phyloP scores from a whole-genome alignment of 257 asterid genomes.

The Solanum phureja region DNA sequence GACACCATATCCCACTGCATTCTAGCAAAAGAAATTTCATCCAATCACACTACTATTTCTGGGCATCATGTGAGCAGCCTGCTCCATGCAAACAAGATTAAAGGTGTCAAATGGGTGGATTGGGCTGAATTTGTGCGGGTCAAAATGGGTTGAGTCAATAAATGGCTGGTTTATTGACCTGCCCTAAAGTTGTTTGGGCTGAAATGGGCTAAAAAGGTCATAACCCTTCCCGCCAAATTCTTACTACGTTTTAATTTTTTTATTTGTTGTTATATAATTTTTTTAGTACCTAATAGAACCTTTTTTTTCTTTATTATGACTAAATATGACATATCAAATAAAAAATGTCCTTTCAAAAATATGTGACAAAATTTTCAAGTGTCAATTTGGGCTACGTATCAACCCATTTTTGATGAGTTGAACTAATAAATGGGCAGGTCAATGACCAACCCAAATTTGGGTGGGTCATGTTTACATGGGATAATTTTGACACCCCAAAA shows the following conservation, averaged over 20 bases:
- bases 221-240: background rate
- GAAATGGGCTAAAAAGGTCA: background rate
- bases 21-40: background rate
- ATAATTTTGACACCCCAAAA: background rate
- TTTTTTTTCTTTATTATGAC: background rate
- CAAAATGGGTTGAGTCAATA: background rate
- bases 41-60: background rate
- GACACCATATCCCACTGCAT: background rate
- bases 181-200: background rate
- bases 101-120: background rate
- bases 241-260: background rate
- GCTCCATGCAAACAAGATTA: background rate
- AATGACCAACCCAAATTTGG: background rate
- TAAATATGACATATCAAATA: background rate
- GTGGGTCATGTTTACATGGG: background rate
- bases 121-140: background rate
- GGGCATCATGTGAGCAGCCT: background rate
- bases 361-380: background rate
- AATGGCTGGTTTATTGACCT: background rate
- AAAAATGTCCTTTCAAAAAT: background rate
- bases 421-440: background rate
- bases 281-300: background rate
- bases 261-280: background rate
- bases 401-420: background rate
- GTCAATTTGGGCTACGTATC: background rate